Evolutionary conservation across 2,329 filamentous ascomycete species (phyloP), one percentile per base, ranked within the genome.

Genomic region (Metarhizium guizhouense): DNA sequence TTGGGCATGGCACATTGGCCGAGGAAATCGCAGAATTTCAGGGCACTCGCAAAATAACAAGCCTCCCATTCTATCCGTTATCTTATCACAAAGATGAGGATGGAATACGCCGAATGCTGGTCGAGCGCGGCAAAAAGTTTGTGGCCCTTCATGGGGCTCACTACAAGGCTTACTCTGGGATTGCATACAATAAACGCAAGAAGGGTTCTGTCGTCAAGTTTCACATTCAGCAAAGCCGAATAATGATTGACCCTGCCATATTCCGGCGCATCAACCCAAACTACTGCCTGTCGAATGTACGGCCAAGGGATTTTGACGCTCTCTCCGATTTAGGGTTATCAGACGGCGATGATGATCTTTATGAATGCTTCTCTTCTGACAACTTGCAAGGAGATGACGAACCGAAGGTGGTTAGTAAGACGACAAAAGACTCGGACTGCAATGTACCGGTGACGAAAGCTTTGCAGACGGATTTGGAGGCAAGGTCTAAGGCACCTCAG

Each of bases 191-290:
- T 74, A 95, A 93, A 75, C 86, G 87, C 69, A 90, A 90, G 74
- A 86, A 86, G 63, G 75, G 60, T 4, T 51, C 56, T 20, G 78
- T 57, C 14, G 74, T 88, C 66, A 93, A 90, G 68, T 86, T 95
- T 70, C 90, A 90, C 65, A 86, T 95, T 68, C 90, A 91, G 59
- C 88, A 91, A 59, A 88, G 90, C 18, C 85, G 92, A 34, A 80
- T 95, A 59, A 96, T 96, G 90, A 78, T 96, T 29, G 92, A 96
- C 65, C 84, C 90, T 0, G 84, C 84, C 3, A 88, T 88, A 47
- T 91, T 95, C 71, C 83, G 90, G 8, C 83, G 89, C 38, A 88
- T 93, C 68, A 89, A 94, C 61, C 88, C 91, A 1, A 95, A 95
- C 67, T 95, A 95, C 62, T 82, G 81, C 0, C 82, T 93, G 62